Conservation (phyloP, 164 flowering plant genomes). For the Chimonanthus praecox region DNA sequence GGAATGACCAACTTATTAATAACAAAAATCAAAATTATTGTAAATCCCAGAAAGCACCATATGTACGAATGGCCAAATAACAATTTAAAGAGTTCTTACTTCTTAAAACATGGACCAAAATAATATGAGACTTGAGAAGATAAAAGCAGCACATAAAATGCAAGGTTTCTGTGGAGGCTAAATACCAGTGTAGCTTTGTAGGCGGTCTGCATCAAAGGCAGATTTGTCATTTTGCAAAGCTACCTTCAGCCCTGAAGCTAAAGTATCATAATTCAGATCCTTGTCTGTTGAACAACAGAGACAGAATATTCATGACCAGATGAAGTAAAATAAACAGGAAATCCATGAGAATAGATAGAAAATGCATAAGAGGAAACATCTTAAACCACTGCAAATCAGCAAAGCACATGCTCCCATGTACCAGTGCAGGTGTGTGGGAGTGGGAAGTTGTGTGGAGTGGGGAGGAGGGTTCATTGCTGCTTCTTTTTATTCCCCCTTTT, state of each 20-base stretch:
- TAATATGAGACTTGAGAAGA: too few species aligned
- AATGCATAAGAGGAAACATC: too few species aligned
- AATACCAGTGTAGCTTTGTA: slow-evolving; percentile 75
- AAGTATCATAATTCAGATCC: slow-evolving; percentile 65
- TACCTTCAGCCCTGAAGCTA: slow-evolving; percentile 66
- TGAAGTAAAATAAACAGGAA: neutral
- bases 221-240: slow-evolving; percentile 75
- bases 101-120: too few species aligned
- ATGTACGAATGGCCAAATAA: neutral
- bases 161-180: neutral
- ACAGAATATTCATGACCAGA: neutral
- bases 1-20: neutral
- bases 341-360: too few species aligned
- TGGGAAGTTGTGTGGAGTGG: too few species aligned
- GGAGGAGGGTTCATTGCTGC: too few species aligned
- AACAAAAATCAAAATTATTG: neutral
- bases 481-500: too few species aligned
- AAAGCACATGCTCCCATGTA: too few species aligned
- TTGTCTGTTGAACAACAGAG: slow-evolving; percentile 38
- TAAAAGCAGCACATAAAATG: too few species aligned
- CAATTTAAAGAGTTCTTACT: too few species aligned
- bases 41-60: neutral
- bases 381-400: too few species aligned
- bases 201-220: slow-evolving; percentile 83
- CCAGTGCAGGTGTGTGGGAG: too few species aligned